A percentile compares a stretch with the other conserved stretches of the same genome.
These are phyloP conservation scores for Ochetophila trinervis DNA, from an alignment of 306 rosid species.

Conservation along the genomic window DNA sequence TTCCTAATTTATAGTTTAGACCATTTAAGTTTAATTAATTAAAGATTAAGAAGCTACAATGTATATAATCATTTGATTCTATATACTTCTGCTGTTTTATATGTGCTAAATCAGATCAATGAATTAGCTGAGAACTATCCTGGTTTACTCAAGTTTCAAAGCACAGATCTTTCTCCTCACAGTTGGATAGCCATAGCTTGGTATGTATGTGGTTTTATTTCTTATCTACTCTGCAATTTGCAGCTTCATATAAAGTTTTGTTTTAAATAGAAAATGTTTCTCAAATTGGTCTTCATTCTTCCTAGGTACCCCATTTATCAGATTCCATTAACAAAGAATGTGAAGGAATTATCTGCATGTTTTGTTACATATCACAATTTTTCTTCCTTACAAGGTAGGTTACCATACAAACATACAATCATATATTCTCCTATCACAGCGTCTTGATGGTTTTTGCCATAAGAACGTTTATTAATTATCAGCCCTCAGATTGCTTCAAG, in stretches of 20 bases:
- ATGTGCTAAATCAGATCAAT: constrained; percentile 11
- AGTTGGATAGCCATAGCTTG: constrained; percentile 35
- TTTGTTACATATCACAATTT: constrained; percentile 24
- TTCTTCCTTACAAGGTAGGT: constrained; percentile 18
- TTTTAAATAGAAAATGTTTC: too few species aligned
- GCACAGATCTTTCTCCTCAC: constrained; percentile 22
- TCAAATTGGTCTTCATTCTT: neutral
- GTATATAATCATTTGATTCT: neutral
- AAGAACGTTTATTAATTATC: too few species aligned
- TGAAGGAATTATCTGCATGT: constrained; percentile 24
- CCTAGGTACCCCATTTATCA: constrained; percentile 30
- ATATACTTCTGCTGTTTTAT: too few species aligned
- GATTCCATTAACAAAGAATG: constrained; percentile 22
- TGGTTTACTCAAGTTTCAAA: constrained; percentile 14
- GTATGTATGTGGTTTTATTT: constrained; percentile 4
- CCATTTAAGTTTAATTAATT: neutral
- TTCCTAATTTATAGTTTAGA: neutral
- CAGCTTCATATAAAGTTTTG: neutral
- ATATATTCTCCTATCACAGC: too few species aligned
- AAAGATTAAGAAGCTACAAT: neutral
- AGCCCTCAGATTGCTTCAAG: too few species aligned
- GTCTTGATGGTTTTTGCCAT: too few species aligned
- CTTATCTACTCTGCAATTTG: neutral
- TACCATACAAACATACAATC: neutral
- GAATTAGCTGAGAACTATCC: constrained; percentile 24